These are phyloP conservation scores for Cupressus sempervirens DNA, from an alignment of 75 land plant species.

Conservation along the genomic window DNA sequence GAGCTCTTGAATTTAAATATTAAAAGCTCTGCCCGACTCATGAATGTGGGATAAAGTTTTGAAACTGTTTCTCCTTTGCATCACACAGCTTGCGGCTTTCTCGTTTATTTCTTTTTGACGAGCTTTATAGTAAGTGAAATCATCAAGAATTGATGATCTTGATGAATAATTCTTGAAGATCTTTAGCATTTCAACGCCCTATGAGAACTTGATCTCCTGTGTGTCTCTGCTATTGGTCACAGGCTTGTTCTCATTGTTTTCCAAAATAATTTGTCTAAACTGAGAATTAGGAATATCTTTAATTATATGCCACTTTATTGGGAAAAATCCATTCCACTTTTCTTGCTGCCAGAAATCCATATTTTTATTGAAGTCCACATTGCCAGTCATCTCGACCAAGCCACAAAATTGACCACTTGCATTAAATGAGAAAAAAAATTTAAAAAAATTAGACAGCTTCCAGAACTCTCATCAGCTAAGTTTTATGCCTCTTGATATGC, in stretches of 20 bases:
- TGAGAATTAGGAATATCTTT: conserved; percentile 54
- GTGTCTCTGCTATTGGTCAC: conserved; percentile 64
- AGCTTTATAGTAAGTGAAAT: conserved; percentile 81
- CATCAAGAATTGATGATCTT: conserved; percentile 69
- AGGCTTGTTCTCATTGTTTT: conserved; percentile 64
- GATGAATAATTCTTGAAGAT: conserved; percentile 67
- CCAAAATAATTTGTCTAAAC: conserved; percentile 62
- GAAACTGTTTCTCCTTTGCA: no score
- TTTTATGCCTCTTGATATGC: conserved; percentile 25
- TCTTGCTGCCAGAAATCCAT: no score
- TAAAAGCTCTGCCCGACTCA: no score
- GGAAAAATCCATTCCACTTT: no score
- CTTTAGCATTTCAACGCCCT: conserved; percentile 76
- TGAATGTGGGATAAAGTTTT: no score
- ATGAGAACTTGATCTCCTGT: conserved; percentile 69
- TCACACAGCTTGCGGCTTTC: conserved; percentile 21
- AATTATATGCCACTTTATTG: no score
- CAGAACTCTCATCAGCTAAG: not conserved
- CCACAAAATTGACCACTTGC: conserved; percentile 81
- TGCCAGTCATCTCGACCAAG: conserved; percentile 69
- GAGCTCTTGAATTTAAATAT: no score
- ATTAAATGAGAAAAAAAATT: conserved; percentile 49
- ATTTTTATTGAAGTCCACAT: no score
- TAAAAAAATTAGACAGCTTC: conserved; percentile 25
- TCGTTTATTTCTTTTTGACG: conserved; percentile 73